Evolutionary conservation across 73 alveolate genomes (phyloP).

Genomic region (Tetrahymena elliotti): DNA sequence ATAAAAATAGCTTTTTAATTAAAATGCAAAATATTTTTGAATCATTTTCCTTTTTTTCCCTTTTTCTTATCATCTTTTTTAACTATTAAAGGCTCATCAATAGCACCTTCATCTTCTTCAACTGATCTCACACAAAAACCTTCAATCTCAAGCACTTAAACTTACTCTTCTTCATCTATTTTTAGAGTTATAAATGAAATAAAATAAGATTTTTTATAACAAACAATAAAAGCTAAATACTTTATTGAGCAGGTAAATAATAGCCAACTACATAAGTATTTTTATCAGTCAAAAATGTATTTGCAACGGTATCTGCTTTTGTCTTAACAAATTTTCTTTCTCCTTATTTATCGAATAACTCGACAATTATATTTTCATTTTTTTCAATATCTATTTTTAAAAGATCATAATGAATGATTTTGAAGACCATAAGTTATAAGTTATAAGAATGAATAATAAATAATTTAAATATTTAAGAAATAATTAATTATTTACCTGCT

Average conservation of each 20-base stretch:
- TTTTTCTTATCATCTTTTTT: constrained; percentile 42
- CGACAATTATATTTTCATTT: constrained; percentile 18
- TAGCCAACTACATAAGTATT: constrained; percentile 29
- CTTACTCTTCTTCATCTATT: constrained; percentile 39
- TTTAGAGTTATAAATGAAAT: background rate
- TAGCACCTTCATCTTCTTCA: constrained; percentile 44
- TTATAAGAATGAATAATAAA: background rate
- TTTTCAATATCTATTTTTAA: background rate
- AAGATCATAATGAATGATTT: background rate
- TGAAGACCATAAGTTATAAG: background rate
- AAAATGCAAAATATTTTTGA: no score
- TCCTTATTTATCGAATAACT: constrained; percentile 32
- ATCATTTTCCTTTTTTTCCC: constrained; percentile 33
- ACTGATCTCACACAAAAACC: constrained; percentile 30
- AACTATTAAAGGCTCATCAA: constrained; percentile 32
- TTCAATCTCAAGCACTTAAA: constrained; percentile 17
- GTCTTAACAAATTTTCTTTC: constrained; percentile 39
- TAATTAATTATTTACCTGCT: background rate
- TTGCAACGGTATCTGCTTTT: constrained; percentile 21
- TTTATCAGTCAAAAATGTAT: constrained; percentile 35
- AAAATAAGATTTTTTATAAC: background rate
- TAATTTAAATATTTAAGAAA: background rate
- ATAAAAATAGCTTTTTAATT: no score
- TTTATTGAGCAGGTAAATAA: background rate
- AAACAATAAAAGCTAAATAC: background rate